Conservation (phyloP, 306 rosid genomes). For the Sicyos baderoa region DNA sequence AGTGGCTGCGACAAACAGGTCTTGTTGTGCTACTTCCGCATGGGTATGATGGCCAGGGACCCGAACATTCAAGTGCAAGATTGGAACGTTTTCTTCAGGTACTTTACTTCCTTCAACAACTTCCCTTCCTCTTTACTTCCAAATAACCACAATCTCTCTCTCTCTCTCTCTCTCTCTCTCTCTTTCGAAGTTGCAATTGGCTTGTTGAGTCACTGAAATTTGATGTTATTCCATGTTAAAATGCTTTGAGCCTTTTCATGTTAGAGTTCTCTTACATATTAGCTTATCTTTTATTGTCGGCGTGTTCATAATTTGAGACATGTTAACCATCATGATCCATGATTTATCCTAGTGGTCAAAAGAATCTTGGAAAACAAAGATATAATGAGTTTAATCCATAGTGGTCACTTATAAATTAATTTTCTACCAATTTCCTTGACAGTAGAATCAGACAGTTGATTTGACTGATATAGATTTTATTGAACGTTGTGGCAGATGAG, state of each 20-base stretch:
- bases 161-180: background rate
- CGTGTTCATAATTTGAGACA: no score
- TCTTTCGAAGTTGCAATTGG: background rate
- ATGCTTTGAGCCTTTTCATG: background rate
- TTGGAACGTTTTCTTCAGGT: conserved; percentile 96
- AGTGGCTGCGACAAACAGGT: conserved; percentile 98
- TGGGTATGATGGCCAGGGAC: conserved; percentile 96
- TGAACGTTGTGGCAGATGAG: conserved; percentile 58
- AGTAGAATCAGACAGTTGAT: no score
- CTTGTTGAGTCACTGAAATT: background rate
- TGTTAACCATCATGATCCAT: no score
- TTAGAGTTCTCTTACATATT: background rate
- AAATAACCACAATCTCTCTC: background rate
- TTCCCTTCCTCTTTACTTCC: conserved; percentile 1
- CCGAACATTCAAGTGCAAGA: conserved; percentile 90
- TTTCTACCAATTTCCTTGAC: no score
- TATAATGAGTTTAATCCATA: no score
- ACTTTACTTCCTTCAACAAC: conserved; percentile 14
- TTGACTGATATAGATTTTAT: no score
- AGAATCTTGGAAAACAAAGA: no score
- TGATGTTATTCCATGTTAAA: background rate
- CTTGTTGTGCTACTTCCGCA: conserved; percentile 86
- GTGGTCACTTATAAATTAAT: no score
- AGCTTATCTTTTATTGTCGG: background rate
- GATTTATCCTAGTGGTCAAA: no score